A percentile compares a stretch with the other conserved stretches of the same genome.
Conservation (phyloP, 148 eudicot species). For the Dysphania ambrosioides region DNA sequence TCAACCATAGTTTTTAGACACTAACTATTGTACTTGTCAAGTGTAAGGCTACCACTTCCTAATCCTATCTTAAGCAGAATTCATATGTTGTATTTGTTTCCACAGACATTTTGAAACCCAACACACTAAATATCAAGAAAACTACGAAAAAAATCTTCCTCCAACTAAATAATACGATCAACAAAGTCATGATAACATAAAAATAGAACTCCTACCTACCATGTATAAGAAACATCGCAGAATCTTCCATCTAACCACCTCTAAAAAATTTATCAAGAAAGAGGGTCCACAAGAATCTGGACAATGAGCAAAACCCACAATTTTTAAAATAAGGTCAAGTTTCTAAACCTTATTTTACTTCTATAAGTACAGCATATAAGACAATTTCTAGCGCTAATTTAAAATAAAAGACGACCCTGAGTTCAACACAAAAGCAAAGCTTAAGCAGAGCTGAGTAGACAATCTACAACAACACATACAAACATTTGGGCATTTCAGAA, state of each 20-base stretch:
- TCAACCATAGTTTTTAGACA: background rate
- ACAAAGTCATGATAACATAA: background rate
- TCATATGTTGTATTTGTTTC: background rate
- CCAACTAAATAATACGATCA: background rate
- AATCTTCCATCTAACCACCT: background rate
- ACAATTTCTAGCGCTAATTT: background rate
- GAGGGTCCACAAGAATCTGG: background rate
- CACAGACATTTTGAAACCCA: background rate
- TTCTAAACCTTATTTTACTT: too few species aligned
- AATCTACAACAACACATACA: background rate
- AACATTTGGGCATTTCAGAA: slow-evolving; percentile 2
- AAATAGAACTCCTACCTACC: background rate
- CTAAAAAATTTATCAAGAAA: background rate
- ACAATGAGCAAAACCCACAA: too few species aligned
- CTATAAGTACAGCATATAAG: too few species aligned
- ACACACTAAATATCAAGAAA: background rate
- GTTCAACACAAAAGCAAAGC: background rate
- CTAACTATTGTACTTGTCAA: background rate
- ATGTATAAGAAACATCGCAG: background rate
- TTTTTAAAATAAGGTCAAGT: too few species aligned
- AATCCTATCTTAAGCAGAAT: background rate
- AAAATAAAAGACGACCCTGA: background rate
- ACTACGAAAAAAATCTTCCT: too few species aligned
- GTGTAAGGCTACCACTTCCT: background rate
- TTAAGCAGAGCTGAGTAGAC: background rate